phyloP scores from a whole-genome alignment of 352 stramenopile genomes.

The Phytophthora parvispora region DNA sequence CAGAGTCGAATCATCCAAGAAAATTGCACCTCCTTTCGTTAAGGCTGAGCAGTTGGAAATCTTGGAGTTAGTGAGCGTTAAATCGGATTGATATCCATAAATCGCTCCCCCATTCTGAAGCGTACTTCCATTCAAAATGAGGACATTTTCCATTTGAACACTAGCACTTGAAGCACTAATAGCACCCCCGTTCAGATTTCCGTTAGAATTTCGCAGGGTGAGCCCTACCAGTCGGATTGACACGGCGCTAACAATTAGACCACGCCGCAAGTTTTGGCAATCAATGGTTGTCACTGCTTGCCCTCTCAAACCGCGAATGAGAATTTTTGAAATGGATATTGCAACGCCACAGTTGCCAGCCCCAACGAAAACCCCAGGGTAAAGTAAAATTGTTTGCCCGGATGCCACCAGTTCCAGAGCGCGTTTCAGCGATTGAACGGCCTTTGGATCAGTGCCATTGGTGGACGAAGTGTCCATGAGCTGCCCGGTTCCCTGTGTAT shows the following conservation, averaged over 20 bases:
- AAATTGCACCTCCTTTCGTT: constrained; percentile 38
- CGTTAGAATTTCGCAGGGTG: constrained; percentile 32
- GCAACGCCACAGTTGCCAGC: constrained; percentile 50
- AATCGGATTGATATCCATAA: constrained; percentile 28
- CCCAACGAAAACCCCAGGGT: constrained; percentile 52
- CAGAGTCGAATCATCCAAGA: constrained; percentile 32
- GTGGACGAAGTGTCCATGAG: constrained; percentile 63
- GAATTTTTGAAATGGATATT: constrained; percentile 30
- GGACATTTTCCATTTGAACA: constrained; percentile 19
- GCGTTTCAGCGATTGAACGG: constrained; percentile 50
- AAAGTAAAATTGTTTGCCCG: constrained; percentile 59
- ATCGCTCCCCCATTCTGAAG: constrained; percentile 41
- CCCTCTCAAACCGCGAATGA: constrained; percentile 55
- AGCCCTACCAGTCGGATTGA: constrained; percentile 34
- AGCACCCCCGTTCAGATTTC: constrained; percentile 32
- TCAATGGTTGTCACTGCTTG: constrained; percentile 46
- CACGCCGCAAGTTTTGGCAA: constrained; percentile 29
- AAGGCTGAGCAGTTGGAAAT: constrained; percentile 30
- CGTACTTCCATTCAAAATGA: constrained; percentile 20
- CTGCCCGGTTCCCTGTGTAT: constrained; percentile 59
- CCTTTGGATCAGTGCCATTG: constrained; percentile 69
- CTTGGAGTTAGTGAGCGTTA: constrained; percentile 27
- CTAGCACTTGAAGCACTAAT: constrained; percentile 32
- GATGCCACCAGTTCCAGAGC: constrained; percentile 45
- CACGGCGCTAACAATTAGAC: constrained; percentile 36